phyloP scores from a whole-genome alignment of 495 filamentous ascomycete genomes.

The Amorphotheca resinae region DNA sequence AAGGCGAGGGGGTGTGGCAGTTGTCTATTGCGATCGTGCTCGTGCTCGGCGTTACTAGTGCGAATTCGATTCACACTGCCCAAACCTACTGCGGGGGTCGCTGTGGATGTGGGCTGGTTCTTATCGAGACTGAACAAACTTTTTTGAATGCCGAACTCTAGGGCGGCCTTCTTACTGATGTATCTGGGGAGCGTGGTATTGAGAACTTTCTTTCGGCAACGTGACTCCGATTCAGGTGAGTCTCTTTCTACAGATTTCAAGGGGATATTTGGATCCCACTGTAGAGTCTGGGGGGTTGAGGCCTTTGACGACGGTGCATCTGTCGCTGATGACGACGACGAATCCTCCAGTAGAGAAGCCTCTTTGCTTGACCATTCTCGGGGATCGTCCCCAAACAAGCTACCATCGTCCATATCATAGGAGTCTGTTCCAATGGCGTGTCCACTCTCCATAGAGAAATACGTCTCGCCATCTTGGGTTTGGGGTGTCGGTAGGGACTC shows the following conservation, averaged over 20 bases:
- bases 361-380: too few relatives aligned
- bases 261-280: not conserved
- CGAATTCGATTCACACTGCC: not conserved
- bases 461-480: too few relatives aligned
- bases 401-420: too few relatives aligned
- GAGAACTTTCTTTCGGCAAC: too few relatives aligned
- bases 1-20: not conserved
- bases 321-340: not conserved
- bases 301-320: not conserved
- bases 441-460: too few relatives aligned
- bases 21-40: not conserved
- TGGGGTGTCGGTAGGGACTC: too few relatives aligned
- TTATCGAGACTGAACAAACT: not conserved
- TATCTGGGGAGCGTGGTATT: too few relatives aligned
- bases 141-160: not conserved
- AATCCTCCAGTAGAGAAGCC: not conserved
- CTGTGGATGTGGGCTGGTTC: not conserved
- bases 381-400: not conserved
- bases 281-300: not conserved
- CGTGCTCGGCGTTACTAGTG: not conserved
- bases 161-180: not conserved
- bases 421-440: not conserved
- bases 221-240: not conserved
- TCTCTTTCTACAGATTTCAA: not conserved
- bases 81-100: not conserved